Conservation (phyloP, 306 rosid genomes). For the Cucurbita ficifolia region DNA sequence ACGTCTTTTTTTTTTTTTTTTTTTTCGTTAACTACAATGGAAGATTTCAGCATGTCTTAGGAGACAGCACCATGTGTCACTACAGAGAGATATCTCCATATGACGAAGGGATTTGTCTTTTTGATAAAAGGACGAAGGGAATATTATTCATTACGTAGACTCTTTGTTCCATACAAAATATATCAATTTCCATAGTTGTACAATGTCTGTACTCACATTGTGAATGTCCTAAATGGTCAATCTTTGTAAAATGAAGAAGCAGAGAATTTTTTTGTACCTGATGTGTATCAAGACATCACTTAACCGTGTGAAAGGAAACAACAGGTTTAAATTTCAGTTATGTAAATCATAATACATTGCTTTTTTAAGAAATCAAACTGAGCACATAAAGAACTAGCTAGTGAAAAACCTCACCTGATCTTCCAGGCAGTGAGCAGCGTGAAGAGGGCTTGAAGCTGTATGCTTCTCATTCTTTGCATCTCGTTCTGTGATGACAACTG, state of each 20-base stretch:
- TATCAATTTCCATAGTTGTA: not conserved
- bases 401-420: slow-evolving; percentile 45
- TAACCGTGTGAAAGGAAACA: not conserved
- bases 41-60: not conserved
- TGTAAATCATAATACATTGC: not conserved
- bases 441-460: slow-evolving; percentile 41
- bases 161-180: not conserved
- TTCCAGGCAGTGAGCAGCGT: slow-evolving; percentile 57
- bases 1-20: not conserved
- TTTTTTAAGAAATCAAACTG: not conserved
- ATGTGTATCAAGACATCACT: not conserved
- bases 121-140: not conserved
- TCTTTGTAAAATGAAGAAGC: not conserved
- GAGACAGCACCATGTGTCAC: not conserved
- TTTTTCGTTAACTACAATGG: not conserved
- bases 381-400: not conserved
- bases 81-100: not conserved
- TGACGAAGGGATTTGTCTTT: not conserved
- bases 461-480: slow-evolving; percentile 59
- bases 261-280: not conserved
- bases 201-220: not conserved
- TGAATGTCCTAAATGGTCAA: not conserved
- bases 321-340: not conserved
- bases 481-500: slow-evolving; percentile 70
- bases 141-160: not conserved